Evolutionary conservation across 768 basidiomycete genomes (phyloP).

Genomic region (Psilocybe azurescens): DNA sequence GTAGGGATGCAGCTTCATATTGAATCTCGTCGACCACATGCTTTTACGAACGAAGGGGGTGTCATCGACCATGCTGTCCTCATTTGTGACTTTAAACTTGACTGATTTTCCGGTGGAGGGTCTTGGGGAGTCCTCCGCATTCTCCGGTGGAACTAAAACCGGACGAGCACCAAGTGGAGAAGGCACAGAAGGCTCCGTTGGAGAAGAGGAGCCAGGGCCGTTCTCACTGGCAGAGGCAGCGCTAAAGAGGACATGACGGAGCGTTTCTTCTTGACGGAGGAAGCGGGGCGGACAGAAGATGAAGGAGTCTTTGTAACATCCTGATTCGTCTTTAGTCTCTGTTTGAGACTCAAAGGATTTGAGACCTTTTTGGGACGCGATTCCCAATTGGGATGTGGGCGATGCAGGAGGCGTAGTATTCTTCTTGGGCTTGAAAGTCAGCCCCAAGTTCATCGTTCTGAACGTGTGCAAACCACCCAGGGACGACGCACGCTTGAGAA

Average conservation of each 20-base stretch:
- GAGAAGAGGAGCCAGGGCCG: background rate
- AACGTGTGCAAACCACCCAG: slow-evolving; percentile 33
- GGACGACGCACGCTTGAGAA: slow-evolving; percentile 37
- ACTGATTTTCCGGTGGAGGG: slow-evolving; percentile 22
- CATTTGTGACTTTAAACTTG: slow-evolving; percentile 23
- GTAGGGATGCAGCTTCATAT: slow-evolving; percentile 63
- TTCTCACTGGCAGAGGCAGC: background rate
- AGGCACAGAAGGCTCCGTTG: background rate
- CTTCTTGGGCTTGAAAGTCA: slow-evolving; percentile 32
- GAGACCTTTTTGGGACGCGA: slow-evolving; percentile 22
- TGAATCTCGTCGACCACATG: slow-evolving; percentile 44
- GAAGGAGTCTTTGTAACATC: slow-evolving; percentile 4
- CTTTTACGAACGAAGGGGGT: slow-evolving; percentile 35
- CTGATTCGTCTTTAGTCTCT: slow-evolving; percentile 5
- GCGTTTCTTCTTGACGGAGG: slow-evolving; percentile 40
- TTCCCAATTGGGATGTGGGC: slow-evolving; percentile 19
- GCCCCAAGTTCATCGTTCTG: slow-evolving; percentile 36
- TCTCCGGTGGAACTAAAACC: slow-evolving; percentile 15
- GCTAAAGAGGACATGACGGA: slow-evolving; percentile 41
- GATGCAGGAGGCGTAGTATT: slow-evolving; percentile 11
- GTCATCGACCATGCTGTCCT: slow-evolving; percentile 10
- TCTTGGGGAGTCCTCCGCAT: slow-evolving; percentile 4
- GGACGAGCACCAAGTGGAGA: slow-evolving; percentile 14
- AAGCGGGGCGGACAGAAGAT: slow-evolving; percentile 11
- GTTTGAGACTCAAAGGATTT: slow-evolving; percentile 14